Base-by-base conservation (phyloP, 257 asterid species). In the Scutellaria galericulata region DNA sequence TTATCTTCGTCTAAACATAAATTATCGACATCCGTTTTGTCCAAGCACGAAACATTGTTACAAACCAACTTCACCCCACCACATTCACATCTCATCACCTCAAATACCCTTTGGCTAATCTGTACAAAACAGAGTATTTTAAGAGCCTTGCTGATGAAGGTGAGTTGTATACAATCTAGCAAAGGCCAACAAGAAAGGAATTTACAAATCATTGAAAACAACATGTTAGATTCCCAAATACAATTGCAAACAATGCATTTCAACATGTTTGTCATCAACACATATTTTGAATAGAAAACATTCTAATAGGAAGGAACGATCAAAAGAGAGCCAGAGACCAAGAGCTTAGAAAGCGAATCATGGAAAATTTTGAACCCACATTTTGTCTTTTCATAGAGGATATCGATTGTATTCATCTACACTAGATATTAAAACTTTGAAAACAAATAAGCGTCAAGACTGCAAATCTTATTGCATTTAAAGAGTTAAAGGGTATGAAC, bases 101-200 rank as follows among this genome's bases (percentile, higher is more conserved):
- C 91, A 68, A 92, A 90, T 44, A 83, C 96, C 68, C 93, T 88
- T 72, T 82, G 85, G 80, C 97, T 85, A 53, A 92, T 90, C 98
- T 92, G 96, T 44, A 64, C 46, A 73, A 39, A 73, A 41, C 58
- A 70, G 7, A 52, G 42, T 31, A 31, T 15, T 44, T 48, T 56
- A 35, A 77, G 73, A 47, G 35, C 67, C 50, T 37, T 51, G 51
- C 20, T 27, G 41, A 46, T 50, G 15, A 27, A 52, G 44, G 41
- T 51, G 45, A 45, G 40, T 31, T 31, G 37, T 31, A 53, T 11
- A 7, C 48, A 46, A 4, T 24, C 27, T 13, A 64, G 31, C 74
- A 22, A 20, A 37, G 0, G 10, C 9, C 50, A 65, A 63, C 7
- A 64, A 11, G 22, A 66, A 13, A 18, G 50, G 47, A 12, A 12